Base-by-base conservation (phyloP, 1,139 yeast genomes). In the Kluyveromyces marxianus region DNA sequence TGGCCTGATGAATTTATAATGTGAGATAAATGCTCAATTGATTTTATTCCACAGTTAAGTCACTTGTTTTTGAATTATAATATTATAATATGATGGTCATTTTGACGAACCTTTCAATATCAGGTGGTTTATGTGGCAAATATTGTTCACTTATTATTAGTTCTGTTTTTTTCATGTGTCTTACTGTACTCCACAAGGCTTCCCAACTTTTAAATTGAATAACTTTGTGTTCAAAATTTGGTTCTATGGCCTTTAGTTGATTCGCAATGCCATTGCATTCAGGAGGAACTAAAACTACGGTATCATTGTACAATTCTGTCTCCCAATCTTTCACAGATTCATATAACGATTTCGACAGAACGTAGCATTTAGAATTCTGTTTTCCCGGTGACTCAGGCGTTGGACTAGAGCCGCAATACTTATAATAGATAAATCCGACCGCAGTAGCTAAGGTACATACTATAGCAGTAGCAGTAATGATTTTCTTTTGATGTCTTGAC, bases 151-250 rank as follows among this genome's bases (percentile, higher is more conserved):
- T 32, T 6, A 32, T 32, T 29, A 70, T 50, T 33, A 71, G 57
- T 4, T 60, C 45, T 10, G 62, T 56, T 25, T 69, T 65, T 31
- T 57, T 57, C 21, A 73, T 39, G 44, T 70, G 75, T 44, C 70
- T 70, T 7, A 71, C 60, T 24, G 73, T 60, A 21, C 75, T 69
- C 67, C 74, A 71, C 2, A 70, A 55, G 4, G 77, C 74, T 7
- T 57, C 61, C 44, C 60, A 58, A 1, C 69, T 65, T 3, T 62
- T 66, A 42, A 75, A 69, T 37, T 56, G 58, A 3, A 74, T 69
- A 2, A 72, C 50, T 47, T 69, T 67, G 33, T 40, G 43, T 21
- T 27, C 27, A 33, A 26, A n/a, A 6, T 24, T 32, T 2, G 43
- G 32, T 48, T 53, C 58, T 8, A 43, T 34, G 24, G 47, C 37